These are phyloP conservation scores for Parietichytrium sp. DNA, from an alignment of 108 stramenopile species.

Conservation along the genomic window DNA sequence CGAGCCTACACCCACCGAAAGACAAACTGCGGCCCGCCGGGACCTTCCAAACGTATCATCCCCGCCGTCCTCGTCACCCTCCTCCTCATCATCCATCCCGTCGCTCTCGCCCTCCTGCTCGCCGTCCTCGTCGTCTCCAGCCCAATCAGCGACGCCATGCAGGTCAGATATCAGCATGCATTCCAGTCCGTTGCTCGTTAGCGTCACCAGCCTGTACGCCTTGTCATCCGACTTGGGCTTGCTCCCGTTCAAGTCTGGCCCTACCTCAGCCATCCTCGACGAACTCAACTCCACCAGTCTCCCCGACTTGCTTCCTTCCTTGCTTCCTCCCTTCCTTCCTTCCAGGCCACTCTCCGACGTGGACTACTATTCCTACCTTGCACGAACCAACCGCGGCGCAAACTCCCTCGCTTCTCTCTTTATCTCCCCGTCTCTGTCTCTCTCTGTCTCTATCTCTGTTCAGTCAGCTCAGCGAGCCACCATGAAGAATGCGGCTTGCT, in stretches of 20 bases:
- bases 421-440: too few relatives aligned
- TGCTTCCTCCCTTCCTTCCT: too few relatives aligned
- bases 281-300: too few relatives aligned
- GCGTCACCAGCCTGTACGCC: conserved; percentile 23
- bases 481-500: too few relatives aligned
- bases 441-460: too few relatives aligned
- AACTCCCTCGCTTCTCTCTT: too few relatives aligned
- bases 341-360: too few relatives aligned
- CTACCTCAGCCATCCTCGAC: not conserved
- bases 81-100: not conserved
- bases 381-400: too few relatives aligned
- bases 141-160: not conserved
- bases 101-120: not conserved
- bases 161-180: conserved; percentile 22
- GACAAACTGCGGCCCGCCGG: conserved; percentile 71
- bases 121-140: not conserved
- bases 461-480: too few relatives aligned
- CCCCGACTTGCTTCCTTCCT: too few relatives aligned
- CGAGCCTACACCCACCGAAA: conserved; percentile 84
- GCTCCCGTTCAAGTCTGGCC: conserved; percentile 7
- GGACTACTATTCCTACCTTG: too few relatives aligned
- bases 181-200: conserved; percentile 3
- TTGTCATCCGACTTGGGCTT: conserved; percentile 27
- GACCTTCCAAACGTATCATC: not conserved
- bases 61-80: not conserved